Conservation (phyloP, 805 yeast species). For the Candida ulmi region DNA sequence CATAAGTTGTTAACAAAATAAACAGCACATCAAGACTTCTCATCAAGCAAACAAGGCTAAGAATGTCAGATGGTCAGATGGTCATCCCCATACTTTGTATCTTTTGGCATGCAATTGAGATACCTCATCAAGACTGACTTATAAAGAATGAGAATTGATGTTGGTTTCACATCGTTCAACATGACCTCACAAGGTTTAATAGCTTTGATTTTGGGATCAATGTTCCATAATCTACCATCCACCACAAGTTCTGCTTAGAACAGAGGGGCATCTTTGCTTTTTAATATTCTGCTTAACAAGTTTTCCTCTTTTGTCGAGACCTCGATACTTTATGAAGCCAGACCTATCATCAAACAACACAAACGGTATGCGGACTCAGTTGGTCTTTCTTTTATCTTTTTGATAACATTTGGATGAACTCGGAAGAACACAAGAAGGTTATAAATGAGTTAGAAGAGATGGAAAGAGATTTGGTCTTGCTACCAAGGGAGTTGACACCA, state of each 20-base stretch:
- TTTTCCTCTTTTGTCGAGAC: constrained; percentile 52
- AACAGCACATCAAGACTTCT: constrained; percentile 29
- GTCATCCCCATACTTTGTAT: constrained; percentile 43
- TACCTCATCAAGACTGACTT: constrained; percentile 37
- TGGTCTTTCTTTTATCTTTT: constrained; percentile 46
- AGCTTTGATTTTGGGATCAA: constrained; percentile 49
- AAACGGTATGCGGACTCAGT: constrained; percentile 58
- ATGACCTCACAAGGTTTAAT: constrained; percentile 39
- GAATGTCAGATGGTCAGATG: constrained; percentile 35
- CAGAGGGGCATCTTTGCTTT: constrained; percentile 59
- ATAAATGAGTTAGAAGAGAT: constrained; percentile 28
- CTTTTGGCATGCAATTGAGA: constrained; percentile 44
- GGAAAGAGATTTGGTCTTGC: constrained; percentile 29
- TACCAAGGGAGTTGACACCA: constrained; percentile 21
- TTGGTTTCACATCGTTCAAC: constrained; percentile 37
- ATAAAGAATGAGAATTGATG: constrained; percentile 41
- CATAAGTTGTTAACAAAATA: constrained; percentile 6
- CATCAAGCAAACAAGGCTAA: constrained; percentile 45
- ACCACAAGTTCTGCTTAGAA: constrained; percentile 41
- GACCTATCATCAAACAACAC: constrained; percentile 62
- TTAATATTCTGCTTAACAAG: constrained; percentile 54
- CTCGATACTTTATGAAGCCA: constrained; percentile 47
- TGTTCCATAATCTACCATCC: constrained; percentile 43
- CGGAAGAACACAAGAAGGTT: constrained; percentile 36
- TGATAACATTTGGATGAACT: constrained; percentile 49